Conservation (phyloP, 495 filamentous ascomycete species). For the Alectoria sarmentosa region DNA sequence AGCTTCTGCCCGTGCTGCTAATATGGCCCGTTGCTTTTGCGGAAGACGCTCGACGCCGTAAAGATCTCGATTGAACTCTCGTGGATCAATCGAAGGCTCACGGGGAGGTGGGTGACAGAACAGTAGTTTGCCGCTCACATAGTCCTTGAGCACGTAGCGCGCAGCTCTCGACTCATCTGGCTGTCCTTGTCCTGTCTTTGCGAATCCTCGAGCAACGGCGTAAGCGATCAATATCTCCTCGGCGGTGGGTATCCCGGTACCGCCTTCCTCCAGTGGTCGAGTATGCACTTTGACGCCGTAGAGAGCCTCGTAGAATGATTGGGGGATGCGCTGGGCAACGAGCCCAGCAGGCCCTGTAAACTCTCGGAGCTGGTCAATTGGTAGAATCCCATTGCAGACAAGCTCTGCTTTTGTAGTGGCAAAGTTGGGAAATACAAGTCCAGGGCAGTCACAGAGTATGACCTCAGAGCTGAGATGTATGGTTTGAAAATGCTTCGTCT, state of each 20-base stretch:
- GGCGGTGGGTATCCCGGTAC: conserved; percentile 79
- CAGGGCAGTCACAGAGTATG: conserved; percentile 95
- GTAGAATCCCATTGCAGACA: conserved; percentile 90
- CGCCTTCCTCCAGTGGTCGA: conserved; percentile 84
- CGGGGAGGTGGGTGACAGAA: conserved; percentile 81
- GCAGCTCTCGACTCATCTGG: conserved; percentile 93
- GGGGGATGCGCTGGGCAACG: conserved; percentile 87
- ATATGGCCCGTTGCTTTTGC: conserved; percentile 55
- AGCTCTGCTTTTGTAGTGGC: conserved; percentile 94
- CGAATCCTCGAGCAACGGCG: conserved; percentile 81
- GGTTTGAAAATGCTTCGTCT: conserved; percentile 99
- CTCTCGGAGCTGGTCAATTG: conserved; percentile 95
- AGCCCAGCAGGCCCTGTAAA: conserved; percentile 82
- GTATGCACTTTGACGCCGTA: conserved; percentile 87
- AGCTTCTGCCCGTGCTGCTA: conserved; percentile 32
- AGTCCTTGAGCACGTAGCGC: conserved; percentile 89
- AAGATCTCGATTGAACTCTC: conserved; percentile 79
- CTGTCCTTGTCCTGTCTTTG: conserved; percentile 76
- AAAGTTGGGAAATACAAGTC: conserved; percentile 98
- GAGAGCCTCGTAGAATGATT: conserved; percentile 78
- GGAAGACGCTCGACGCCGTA: conserved; percentile 78
- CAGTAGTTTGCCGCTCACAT: conserved; percentile 90
- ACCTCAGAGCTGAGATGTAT: conserved; percentile 86
- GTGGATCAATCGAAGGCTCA: conserved; percentile 54
- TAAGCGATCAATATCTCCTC: conserved; percentile 84